Base-by-base conservation (phyloP, 2,329 filamentous ascomycete species). In the Stemphylium beticola region DNA sequence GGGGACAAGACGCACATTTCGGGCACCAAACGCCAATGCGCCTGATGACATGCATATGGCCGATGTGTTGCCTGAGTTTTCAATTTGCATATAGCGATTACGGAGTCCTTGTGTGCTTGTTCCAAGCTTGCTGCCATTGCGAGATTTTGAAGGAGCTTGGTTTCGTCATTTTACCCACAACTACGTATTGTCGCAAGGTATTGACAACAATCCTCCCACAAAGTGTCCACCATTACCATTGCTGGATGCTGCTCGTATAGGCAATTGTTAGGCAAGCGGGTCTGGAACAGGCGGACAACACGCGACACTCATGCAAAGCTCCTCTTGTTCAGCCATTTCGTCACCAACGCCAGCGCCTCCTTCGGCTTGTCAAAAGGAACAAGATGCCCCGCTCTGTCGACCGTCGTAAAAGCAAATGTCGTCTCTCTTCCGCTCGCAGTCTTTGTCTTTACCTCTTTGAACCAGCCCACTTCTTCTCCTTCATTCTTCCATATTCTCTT, bases 351-450 rank as follows among this genome's bases (percentile, higher is more conserved):
- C 48, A 74, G 50, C 12, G 68, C 71, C 54, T 71, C 65, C 49
- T 64, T 64, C 4, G 69, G 68, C 51, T 72, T 72, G 44, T 74
- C 62, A 42, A 65, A 71, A 26, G 71, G 71, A 9, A 79, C 77
- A 69, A 78, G 69, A 57, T 81, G 78, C 3, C 78, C 78, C 3
- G 75, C 73, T 10, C 71, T 69, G 62, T 79, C 69, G 3, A 80
- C 66, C 1, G 72, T 74, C 11, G 61, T 65, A 42, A 74, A 68
- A 3, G 71, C 69, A 64, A 75, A 73, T 4, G 69, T 72, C 20
- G 66, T 71, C 36, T 67, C 55, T 49, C 62, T 68, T 9, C 69
- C 67, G 49, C 64, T 65, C 18, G 46, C 44, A 34, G 67, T 71
- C 53, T 55, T 59, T 7, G 62, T 60, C 61, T 67, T 73, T 22